phyloP scores from a whole-genome alignment of 2,329 filamentous ascomycete species.

The Pseudogymnoascus sp. region DNA sequence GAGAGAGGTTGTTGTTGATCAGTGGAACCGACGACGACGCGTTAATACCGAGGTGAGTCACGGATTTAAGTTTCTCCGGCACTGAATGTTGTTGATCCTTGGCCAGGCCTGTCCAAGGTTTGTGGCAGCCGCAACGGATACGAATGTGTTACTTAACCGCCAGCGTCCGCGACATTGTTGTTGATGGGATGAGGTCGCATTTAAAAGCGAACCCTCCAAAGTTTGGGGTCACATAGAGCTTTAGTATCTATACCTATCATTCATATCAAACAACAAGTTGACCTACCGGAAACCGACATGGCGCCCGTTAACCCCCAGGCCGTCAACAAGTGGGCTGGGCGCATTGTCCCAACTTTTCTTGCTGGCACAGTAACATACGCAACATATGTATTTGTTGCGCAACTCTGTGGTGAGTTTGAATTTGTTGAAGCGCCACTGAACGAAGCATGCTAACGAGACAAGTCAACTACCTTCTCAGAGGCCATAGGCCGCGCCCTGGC shows the following conservation, averaged over 20 bases:
- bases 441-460: conserved; percentile 15
- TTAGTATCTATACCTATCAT: conserved; percentile 8
- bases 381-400: conserved; percentile 64
- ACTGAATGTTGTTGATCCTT: not conserved
- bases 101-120: not conserved
- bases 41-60: not conserved
- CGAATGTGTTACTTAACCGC: not conserved
- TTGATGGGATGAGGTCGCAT: conserved; percentile 11
- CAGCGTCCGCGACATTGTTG: not conserved
- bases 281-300: not conserved
- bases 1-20: not conserved
- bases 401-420: conserved; percentile 56
- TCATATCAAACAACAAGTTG: conserved; percentile 6
- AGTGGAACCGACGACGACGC: not conserved
- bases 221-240: conserved; percentile 6
- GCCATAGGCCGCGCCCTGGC: conserved; percentile 38
- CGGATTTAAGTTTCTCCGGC: not conserved
- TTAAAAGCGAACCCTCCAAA: conserved; percentile 1
- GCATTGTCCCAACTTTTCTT: conserved; percentile 63
- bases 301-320: conserved; percentile 4
- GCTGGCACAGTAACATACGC: conserved; percentile 60
- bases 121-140: not conserved
- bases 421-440: not conserved
- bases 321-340: conserved; percentile 27
- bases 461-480: conserved; percentile 67